Evolutionary conservation across 2,329 filamentous ascomycete species (phyloP), one percentile per base, ranked within the genome.

Genomic region (Calonectria leucothoes): DNA sequence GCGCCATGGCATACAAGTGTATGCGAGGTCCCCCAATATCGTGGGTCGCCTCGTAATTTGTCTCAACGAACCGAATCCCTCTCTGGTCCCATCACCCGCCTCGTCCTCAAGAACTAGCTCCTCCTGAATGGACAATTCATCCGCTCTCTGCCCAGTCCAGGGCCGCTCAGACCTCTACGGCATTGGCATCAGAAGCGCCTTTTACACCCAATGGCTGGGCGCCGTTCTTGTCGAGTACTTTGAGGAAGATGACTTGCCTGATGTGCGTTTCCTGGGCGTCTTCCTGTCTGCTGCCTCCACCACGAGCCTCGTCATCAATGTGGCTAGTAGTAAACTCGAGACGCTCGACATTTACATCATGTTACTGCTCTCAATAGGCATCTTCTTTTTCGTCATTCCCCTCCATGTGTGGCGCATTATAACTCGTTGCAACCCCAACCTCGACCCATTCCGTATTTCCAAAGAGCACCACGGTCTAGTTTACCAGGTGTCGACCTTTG

Each of bases 181-280:
- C 8, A 68, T 85, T 23, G 83, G 83, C 51, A 82, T 85, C 66
- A 81, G 83, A 6, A 76, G 79, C 27, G 80, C 80, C 12, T 83
- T 84, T 68, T 85, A 85, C 70, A 66, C 82, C 27, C 83, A 84
- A 72, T 86, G 84, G 84, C 79, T 84, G 48, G 81, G 80, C 11
- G 78, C 80, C 29, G 73, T 83, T 17, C n/a, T 82, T 1, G 76
- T 83, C 15, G 79, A 83, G 66, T 82, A 80, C 64, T 69, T 83
- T 33, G 81, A 82, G 45, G 79, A 81, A 45, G 63, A 78, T 5
- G 73, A 80, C 27, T 75, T 83, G 1, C 48, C 77, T 8, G 80
- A 81, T 57, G 73, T 84, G 25, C 82, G 83, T 3, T 76, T 83
- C 20, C 69, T 84, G 20, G 77, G 84, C n/a, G 71, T 84, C 8